Percentiles rank a stretch among this genome's conserved stretches.
Conservation (phyloP, 805 yeast species). For the Metschnikowia corniflorae region DNA sequence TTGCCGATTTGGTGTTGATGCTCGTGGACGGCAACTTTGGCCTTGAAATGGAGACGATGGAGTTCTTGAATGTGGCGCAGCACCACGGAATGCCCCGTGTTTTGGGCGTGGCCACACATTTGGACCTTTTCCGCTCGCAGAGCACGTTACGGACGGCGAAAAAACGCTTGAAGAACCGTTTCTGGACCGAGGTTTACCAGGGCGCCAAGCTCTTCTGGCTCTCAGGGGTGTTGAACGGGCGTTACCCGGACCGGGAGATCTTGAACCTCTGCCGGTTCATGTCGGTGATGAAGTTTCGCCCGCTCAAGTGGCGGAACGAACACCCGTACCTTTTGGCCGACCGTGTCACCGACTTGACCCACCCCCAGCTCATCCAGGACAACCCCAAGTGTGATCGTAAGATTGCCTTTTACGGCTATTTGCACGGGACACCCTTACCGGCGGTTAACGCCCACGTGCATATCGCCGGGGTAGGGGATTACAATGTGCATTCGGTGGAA, state of each 20-base stretch:
- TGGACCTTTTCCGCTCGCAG: slow-evolving; percentile 88
- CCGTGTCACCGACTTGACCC: slow-evolving; percentile 89
- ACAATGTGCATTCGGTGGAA: slow-evolving; percentile 70
- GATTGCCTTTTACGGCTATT: slow-evolving; percentile 87
- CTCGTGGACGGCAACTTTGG: slow-evolving; percentile 97
- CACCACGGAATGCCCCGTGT: slow-evolving; percentile 99
- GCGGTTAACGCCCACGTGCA: slow-evolving; percentile 71
- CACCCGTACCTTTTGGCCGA: slow-evolving; percentile 93
- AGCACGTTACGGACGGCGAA: slow-evolving; percentile 87
- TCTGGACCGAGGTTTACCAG: slow-evolving; percentile 98
- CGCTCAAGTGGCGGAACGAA: slow-evolving; percentile 98
- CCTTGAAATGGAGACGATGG: slow-evolving; percentile 99
- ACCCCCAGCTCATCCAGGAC: slow-evolving; percentile 74
- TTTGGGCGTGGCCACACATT: slow-evolving; percentile 90
- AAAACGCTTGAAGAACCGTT: slow-evolving; percentile 85
- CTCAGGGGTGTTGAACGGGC: slow-evolving; percentile 93
- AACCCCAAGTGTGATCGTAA: slow-evolving; percentile 84
- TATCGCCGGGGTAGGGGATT: slow-evolving; percentile 94
- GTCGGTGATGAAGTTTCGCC: slow-evolving; percentile 96
- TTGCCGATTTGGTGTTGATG: slow-evolving; percentile 86
- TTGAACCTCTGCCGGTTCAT: slow-evolving; percentile 87
- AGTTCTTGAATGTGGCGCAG: slow-evolving; percentile 89
- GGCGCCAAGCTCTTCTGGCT: slow-evolving; percentile 95
- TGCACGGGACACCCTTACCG: slow-evolving; percentile 89
- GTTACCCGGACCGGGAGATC: slow-evolving; percentile 96